Percentiles rank a stretch among this genome's conserved stretches.
These are phyloP conservation scores for Pythium coloratum DNA, from an alignment of 352 stramenopile species.

Conservation along the genomic window DNA sequence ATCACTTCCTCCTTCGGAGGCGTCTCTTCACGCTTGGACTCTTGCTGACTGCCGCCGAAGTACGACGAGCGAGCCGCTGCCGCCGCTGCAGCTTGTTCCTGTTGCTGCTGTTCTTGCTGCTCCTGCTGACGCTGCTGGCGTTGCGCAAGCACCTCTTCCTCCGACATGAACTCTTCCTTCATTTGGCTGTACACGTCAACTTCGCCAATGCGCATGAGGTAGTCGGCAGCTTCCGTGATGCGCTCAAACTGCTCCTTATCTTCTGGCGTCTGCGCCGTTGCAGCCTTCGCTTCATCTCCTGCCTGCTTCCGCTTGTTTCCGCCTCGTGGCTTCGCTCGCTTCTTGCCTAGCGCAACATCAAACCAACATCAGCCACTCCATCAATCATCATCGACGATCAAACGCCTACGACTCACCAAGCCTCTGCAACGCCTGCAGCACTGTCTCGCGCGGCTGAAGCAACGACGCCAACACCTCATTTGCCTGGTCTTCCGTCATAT, in stretches of 20 bases:
- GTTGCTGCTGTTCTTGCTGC: constrained; percentile 10
- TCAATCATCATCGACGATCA: neutral
- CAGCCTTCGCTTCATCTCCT: constrained; percentile 13
- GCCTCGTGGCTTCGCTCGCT: constrained; percentile 44
- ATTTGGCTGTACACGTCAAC: constrained; percentile 83
- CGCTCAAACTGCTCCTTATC: constrained; percentile 82
- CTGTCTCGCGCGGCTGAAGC: constrained; percentile 68
- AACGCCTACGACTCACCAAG: constrained; percentile 33
- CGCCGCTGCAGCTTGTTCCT: constrained; percentile 21
- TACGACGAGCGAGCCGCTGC: constrained; percentile 11
- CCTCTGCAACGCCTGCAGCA: constrained; percentile 72
- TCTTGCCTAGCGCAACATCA: constrained; percentile 35
- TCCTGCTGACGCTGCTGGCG: constrained; percentile 24
- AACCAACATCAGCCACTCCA: neutral
- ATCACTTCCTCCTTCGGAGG: constrained; percentile 42
- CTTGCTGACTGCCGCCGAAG: constrained; percentile 19
- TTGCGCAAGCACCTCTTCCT: constrained; percentile 58
- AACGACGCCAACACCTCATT: constrained; percentile 57
- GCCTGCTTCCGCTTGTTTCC: constrained; percentile 61
- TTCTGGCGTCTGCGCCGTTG: constrained; percentile 43
- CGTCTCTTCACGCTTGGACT: constrained; percentile 54
- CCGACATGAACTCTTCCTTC: constrained; percentile 75
- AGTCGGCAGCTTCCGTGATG: constrained; percentile 79
- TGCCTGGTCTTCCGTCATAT: constrained; percentile 55
- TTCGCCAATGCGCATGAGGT: constrained; percentile 71